Percentiles rank a stretch among this genome's conserved stretches.
Conservation (phyloP, 1,139 yeast species). For the Pneumocystis sp. region DNA sequence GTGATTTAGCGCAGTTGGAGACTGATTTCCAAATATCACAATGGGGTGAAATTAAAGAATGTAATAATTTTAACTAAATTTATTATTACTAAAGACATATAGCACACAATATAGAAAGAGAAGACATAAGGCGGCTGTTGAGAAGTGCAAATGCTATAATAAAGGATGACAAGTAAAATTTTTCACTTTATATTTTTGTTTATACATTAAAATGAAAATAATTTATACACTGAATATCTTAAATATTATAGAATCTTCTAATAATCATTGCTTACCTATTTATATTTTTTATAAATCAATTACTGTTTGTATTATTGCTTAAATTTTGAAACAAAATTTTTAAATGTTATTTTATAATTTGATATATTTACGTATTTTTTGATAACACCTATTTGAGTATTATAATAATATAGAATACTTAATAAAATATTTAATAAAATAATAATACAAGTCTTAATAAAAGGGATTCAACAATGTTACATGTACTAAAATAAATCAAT, state of each 20-base stretch:
- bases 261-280: neutral
- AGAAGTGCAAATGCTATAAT: neutral
- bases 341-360: neutral
- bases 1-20: neutral
- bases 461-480: neutral
- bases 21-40: neutral
- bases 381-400: neutral
- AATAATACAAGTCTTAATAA: neutral
- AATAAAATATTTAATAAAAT: neutral
- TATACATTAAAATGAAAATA: neutral
- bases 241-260: neutral
- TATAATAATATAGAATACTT: neutral
- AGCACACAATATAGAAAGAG: neutral
- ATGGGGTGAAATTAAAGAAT: neutral
- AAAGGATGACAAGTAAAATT: neutral
- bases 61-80: neutral
- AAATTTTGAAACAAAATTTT: neutral
- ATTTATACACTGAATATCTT: too few species aligned
- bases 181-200: neutral
- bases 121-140: neutral
- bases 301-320: neutral
- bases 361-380: neutral
- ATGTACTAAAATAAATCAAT: neutral
- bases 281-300: neutral
- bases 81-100: neutral